Percentiles rank a stretch among this genome's conserved stretches.
These are phyloP conservation scores for Auriscalpium orientale DNA, from an alignment of 768 basidiomycete genomes.

Conservation along the genomic window DNA sequence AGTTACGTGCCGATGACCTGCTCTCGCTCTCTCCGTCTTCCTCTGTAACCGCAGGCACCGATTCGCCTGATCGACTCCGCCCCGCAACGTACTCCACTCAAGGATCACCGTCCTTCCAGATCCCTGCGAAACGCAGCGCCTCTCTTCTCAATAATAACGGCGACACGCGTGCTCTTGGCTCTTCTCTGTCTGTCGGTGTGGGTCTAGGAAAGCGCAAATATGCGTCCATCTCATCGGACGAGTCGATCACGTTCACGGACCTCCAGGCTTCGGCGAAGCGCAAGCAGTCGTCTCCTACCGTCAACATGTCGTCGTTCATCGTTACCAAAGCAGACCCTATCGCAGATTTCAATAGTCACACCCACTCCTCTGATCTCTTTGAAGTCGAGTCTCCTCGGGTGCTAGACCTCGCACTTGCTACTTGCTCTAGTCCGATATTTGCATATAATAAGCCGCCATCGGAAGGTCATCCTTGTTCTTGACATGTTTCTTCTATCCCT, in stretches of 20 bases:
- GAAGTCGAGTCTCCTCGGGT: background rate
- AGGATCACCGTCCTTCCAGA: background rate
- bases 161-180: background rate
- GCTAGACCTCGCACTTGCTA: background rate
- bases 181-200: background rate
- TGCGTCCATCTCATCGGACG: conserved; percentile 15
- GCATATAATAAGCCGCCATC: too few relatives aligned
- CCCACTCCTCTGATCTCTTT: background rate
- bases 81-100: background rate
- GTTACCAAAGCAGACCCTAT: conserved; percentile 20
- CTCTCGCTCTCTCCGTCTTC: background rate
- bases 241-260: conserved; percentile 29
- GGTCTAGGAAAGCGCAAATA: conserved; percentile 7
- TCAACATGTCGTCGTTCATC: conserved; percentile 28
- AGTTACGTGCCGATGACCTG: background rate
- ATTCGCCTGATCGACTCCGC: background rate
- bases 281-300: conserved; percentile 34
- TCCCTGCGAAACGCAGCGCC: conserved; percentile 4
- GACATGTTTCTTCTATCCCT: too few relatives aligned
- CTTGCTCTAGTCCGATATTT: background rate
- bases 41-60: background rate
- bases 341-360: conserved; percentile 4
- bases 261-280: conserved; percentile 35
- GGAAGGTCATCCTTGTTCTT: too few relatives aligned
- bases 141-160: conserved; percentile 3